These are phyloP conservation scores for Colletotrichum tofieldiae DNA, from an alignment of 2,329 filamentous ascomycete genomes.

Conservation along the genomic window DNA sequence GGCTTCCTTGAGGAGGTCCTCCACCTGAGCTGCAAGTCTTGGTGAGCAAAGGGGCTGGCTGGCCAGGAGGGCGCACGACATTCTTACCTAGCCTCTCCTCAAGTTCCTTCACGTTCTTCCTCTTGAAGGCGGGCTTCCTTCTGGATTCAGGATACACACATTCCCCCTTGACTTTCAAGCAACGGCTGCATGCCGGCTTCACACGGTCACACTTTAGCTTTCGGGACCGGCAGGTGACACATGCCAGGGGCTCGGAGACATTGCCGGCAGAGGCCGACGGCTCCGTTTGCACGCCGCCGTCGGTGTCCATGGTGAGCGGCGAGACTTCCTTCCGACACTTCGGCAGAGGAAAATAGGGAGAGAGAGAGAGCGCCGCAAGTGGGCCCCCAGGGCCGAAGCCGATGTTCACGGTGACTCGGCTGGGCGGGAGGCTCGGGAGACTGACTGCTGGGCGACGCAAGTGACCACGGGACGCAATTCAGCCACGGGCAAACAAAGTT, in stretches of 20 bases:
- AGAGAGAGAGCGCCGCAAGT: conserved; percentile 25
- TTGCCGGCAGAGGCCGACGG: conserved; percentile 27
- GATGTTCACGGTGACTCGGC: conserved; percentile 19
- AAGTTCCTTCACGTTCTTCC: conserved; percentile 90
- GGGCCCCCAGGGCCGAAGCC: conserved; percentile 24
- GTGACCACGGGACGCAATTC: conserved; percentile 15
- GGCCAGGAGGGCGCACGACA: background rate
- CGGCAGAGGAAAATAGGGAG: background rate
- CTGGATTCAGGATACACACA: conserved; percentile 92
- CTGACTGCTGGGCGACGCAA: conserved; percentile 10
- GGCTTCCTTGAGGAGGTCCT: conserved; percentile 81
- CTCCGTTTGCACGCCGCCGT: conserved; percentile 39
- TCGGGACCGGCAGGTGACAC: conserved; percentile 85
- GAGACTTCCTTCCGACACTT: conserved; percentile 18
- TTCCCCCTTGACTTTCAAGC: conserved; percentile 79
- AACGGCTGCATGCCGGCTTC: conserved; percentile 86
- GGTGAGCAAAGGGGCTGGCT: conserved; percentile 23
- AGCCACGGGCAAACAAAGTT: background rate
- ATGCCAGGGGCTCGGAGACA: conserved; percentile 74
- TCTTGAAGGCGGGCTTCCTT: conserved; percentile 89
- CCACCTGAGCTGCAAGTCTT: conserved; percentile 79
- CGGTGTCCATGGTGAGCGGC: conserved; percentile 43
- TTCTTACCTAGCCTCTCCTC: conserved; percentile 86
- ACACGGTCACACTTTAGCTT: conserved; percentile 91
- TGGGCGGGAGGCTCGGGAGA: background rate